Evolutionary conservation across 306 rosid species (phyloP).

Genomic region (Sicyos edulis): DNA sequence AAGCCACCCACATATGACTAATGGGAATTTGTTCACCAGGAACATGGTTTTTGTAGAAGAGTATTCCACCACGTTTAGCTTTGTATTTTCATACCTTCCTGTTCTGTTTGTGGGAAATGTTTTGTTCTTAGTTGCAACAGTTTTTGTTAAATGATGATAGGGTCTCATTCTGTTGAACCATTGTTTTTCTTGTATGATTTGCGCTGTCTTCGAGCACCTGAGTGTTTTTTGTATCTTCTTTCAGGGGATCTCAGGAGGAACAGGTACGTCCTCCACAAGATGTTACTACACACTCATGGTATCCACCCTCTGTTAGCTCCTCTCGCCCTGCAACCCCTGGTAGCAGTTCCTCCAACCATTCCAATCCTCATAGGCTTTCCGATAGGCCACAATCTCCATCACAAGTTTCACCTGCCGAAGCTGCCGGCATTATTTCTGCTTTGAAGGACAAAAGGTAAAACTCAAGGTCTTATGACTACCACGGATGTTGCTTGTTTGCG

Average conservation of each 20-base stretch:
- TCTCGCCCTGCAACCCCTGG: slow-evolving; percentile 67
- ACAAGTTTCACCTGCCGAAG: slow-evolving; percentile 74
- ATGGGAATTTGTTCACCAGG: background rate
- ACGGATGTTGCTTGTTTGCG: background rate
- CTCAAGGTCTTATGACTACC: background rate
- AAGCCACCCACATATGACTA: background rate
- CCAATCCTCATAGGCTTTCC: slow-evolving; percentile 35
- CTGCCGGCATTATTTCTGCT: slow-evolving; percentile 57
- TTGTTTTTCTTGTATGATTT: background rate
- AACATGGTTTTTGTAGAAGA: background rate
- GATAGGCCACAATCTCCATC: slow-evolving; percentile 44
- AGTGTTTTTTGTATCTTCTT: background rate
- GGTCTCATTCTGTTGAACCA: background rate
- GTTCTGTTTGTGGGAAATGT: background rate
- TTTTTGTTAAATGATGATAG: background rate
- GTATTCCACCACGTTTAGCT: background rate
- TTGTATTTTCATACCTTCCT: background rate
- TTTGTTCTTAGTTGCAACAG: background rate
- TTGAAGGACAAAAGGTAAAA: slow-evolving; percentile 68
- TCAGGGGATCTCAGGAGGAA: slow-evolving; percentile 86
- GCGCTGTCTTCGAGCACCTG: background rate
- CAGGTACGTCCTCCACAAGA: slow-evolving; percentile 56
- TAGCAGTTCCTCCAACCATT: slow-evolving; percentile 41
- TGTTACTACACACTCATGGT: slow-evolving; percentile 69
- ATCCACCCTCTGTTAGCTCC: slow-evolving; percentile 60